Base-by-base conservation (phyloP, 2,329 filamentous ascomycete genomes). In the Diaporthe longicolla region DNA sequence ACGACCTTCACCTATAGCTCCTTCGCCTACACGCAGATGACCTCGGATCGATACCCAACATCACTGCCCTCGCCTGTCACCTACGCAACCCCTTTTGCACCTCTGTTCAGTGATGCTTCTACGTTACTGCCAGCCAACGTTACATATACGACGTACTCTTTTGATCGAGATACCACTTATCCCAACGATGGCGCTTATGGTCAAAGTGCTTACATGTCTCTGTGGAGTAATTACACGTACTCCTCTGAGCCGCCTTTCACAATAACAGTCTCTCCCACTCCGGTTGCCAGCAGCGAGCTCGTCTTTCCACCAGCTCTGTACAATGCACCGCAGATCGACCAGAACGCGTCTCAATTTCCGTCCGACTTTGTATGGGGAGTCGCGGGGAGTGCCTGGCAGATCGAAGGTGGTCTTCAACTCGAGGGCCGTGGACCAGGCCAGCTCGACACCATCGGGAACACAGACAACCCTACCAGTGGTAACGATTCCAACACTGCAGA, bases 391-490 rank as follows among this genome's bases (percentile, higher is more conserved):
- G 69, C 69, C 11, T 71, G 45, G 40, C 69, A 71, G 13, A 71
- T 71, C 21, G 69, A 71, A 40, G 69, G 55, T 4, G 69, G 54
- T 37, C 40, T 71, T 3, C 54, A 71, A 19, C 54, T 59, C 9
- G 69, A 71, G 40, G 69, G 69, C 55, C 55, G 69, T 7, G 69
- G 69, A 11, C 69, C 69, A 7, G 45, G 54, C 7, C 29, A 50
- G 37, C 58, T 57, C 32, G 69, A 71, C 29, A 59, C 21, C 29
- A n/a, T 71, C 1, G 55, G 55, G 17, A 5, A 24, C 10, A 29
- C 7, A 5, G 55, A 61, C 43, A 61, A 61, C 26, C 40, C 68
- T 10, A 59, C 37, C 26, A 63, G 24, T 21, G 58, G 58, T 15
- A 63, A 63, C 58, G 58, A 63, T 4, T 57, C 52, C 7, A 58